phyloP scores from a whole-genome alignment of 2,329 filamentous ascomycete species.

The Karstenula rhodostoma region DNA sequence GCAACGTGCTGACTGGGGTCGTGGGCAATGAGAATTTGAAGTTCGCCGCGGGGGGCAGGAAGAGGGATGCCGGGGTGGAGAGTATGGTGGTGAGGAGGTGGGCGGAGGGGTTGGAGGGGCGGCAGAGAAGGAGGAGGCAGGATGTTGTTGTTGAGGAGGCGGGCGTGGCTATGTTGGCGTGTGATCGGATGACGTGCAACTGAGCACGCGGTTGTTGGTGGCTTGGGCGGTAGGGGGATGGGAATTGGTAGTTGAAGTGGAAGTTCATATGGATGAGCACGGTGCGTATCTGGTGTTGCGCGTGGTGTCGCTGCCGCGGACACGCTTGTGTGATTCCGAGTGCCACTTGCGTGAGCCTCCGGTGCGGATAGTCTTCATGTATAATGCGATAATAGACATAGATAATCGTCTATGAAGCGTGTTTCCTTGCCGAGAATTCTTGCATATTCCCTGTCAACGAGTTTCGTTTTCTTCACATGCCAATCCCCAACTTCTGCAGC shows the following conservation, averaged over 20 bases:
- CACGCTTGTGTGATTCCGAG: neutral
- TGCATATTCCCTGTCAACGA: no score
- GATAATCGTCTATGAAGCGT: neutral
- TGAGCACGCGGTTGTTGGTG: neutral
- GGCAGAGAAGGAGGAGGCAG: constrained; percentile 1
- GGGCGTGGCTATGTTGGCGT: constrained; percentile 7
- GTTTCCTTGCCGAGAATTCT: no score
- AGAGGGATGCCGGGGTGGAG: constrained; percentile 30
- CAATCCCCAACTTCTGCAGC: constrained; percentile 36
- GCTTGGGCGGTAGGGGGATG: neutral
- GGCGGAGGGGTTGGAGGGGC: constrained; percentile 20
- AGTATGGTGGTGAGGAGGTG: constrained; percentile 41
- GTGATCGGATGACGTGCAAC: constrained; percentile 8
- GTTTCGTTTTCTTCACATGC: no score
- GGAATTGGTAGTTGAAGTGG: neutral
- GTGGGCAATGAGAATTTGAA: constrained; percentile 59
- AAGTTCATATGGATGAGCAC: constrained; percentile 2
- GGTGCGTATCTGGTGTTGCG: neutral
- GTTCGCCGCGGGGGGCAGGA: constrained; percentile 45
- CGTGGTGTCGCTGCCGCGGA: neutral
- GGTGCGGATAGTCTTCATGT: neutral
- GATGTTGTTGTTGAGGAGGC: constrained; percentile 7
- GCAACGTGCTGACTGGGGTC: constrained; percentile 59
- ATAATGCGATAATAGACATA: neutral
- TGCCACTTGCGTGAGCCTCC: neutral